Evolutionary conservation across 116 monocot species (phyloP), one percentile per base, ranked within the genome.

Genomic region (Iris pallida): DNA sequence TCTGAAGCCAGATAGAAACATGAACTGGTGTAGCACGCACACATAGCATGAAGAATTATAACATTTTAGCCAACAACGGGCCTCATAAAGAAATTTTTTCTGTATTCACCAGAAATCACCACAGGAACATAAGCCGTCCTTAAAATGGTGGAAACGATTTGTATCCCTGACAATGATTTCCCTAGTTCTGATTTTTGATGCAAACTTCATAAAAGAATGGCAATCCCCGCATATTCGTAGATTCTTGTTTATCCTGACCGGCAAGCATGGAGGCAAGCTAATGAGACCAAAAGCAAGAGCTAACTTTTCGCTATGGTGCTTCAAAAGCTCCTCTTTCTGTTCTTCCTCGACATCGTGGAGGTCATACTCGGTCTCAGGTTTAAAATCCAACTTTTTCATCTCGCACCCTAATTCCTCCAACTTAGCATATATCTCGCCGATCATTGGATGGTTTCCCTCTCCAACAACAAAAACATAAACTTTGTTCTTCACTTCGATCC

Each of bases 121-220:
- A 51, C 90, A 86, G 11, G 83, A 86, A 63, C 90, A 90, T 1
- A 16, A 74, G 0, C 90, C 83, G 53, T 49, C 44, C 4, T 20
- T 74, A 61, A 86, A 90, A 77, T 90, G 83, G 53, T 90, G 90
- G 71, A 83, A 86, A 45, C 86, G 53, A 69, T 86, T 86, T 9
- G 78, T 81, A 69, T 81, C 86, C 7, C 83, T 70, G 8, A 83
- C 72, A 16, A 86, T 79, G 12, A 83, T 83, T 66, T 83, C 73
- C 59, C 85, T 78, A 8, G 17, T n/a, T 6, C 61, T 67, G 40
- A 85, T 68, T 44, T 30, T 63, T 45, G 80, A 80, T 11, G 74
- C 70, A 7, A 63, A 45, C 49, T 83, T 90, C 51, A 80, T 71
- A 44, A 86, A 65, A 14, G 76, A 79, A 83, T 83, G 82, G 30